phyloP scores from a whole-genome alignment of 768 basidiomycete species.

The Strobilomyces echinocephalus region DNA sequence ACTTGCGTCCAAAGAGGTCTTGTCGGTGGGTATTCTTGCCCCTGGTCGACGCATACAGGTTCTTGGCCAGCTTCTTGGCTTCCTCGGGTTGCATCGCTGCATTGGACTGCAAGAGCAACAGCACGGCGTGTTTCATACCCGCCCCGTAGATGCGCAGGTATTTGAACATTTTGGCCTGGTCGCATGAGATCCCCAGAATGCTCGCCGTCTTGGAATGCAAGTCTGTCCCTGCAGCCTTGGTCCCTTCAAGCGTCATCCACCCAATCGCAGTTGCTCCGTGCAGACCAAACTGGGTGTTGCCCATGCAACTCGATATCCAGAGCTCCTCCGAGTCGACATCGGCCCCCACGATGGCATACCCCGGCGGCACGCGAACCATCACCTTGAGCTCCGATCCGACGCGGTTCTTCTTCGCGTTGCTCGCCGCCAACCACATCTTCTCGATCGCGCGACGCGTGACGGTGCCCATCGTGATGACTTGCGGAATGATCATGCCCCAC shows the following conservation, averaged over 20 bases:
- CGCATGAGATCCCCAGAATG: slow-evolving; percentile 88
- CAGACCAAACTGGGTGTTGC: slow-evolving; percentile 94
- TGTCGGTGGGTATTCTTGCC: slow-evolving; percentile 78
- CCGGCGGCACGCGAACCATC: slow-evolving; percentile 91
- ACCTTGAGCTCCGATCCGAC: slow-evolving; percentile 98
- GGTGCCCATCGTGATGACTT: slow-evolving; percentile 97
- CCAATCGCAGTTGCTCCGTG: slow-evolving; percentile 96
- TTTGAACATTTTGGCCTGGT: slow-evolving; percentile 98
- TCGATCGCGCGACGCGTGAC: slow-evolving; percentile 97
- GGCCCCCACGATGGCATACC: slow-evolving; percentile 93
- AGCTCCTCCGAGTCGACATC: slow-evolving; percentile 99
- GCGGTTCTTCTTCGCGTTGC: slow-evolving; percentile 95
- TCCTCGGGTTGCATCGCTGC: slow-evolving; percentile 70
- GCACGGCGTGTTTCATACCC: slow-evolving; percentile 88
- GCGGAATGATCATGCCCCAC: slow-evolving; percentile 91
- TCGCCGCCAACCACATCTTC: slow-evolving; percentile 96
- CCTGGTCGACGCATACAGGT: slow-evolving; percentile 89
- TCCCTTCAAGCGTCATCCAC: slow-evolving; percentile 99
- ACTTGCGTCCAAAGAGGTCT: slow-evolving; percentile 74
- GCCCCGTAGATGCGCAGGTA: slow-evolving; percentile 99
- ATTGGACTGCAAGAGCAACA: slow-evolving; percentile 82
- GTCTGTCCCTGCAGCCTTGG: slow-evolving; percentile 91
- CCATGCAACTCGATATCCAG: slow-evolving; percentile 99
- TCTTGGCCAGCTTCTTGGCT: slow-evolving; percentile 76
- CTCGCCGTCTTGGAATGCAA: slow-evolving; percentile 93